A percentile compares a stretch with the other conserved stretches of the same genome.
These are phyloP conservation scores for Acacia melanoxylon DNA, from an alignment of 306 rosid genomes.

Conservation along the genomic window DNA sequence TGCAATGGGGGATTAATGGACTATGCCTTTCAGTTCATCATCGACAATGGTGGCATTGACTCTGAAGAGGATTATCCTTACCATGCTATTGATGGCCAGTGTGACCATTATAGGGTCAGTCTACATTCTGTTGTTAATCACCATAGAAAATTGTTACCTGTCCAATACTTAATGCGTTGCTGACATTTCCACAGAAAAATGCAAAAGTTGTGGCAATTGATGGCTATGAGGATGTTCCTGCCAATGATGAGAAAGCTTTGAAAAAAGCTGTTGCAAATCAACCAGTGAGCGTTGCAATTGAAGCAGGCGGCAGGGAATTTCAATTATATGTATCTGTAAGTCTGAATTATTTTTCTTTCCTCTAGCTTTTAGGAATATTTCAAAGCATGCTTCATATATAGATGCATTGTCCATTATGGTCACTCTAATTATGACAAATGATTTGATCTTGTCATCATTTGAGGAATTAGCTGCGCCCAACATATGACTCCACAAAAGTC, in stretches of 20 bases:
- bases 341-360: not conserved
- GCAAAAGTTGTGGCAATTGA: slow-evolving; percentile 82
- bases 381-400: not conserved
- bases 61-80: slow-evolving; percentile 90
- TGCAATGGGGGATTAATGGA: slow-evolving; percentile 98
- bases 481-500: not conserved
- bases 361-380: not conserved
- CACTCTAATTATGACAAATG: not conserved
- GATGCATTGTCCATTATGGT: not conserved
- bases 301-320: slow-evolving; percentile 93
- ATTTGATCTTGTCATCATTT: not conserved
- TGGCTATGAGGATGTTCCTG: slow-evolving; percentile 71
- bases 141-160: not conserved
- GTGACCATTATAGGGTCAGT: slow-evolving; percentile 69
- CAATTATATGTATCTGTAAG: slow-evolving; percentile 78
- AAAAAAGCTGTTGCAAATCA: slow-evolving; percentile 75
- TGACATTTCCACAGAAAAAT: slow-evolving; percentile 64
- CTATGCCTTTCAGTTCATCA: slow-evolving; percentile 81
- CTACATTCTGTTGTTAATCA: not conserved
- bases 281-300: slow-evolving; percentile 76
- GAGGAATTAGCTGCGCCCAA: not conserved
- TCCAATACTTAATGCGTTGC: not conserved
- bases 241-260: slow-evolving; percentile 65
- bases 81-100: slow-evolving; percentile 54
- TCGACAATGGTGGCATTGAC: slow-evolving; percentile 89